Evolutionary conservation across 2,329 filamentous ascomycete genomes (phyloP).

Genomic region (Hypoxylon sp.): DNA sequence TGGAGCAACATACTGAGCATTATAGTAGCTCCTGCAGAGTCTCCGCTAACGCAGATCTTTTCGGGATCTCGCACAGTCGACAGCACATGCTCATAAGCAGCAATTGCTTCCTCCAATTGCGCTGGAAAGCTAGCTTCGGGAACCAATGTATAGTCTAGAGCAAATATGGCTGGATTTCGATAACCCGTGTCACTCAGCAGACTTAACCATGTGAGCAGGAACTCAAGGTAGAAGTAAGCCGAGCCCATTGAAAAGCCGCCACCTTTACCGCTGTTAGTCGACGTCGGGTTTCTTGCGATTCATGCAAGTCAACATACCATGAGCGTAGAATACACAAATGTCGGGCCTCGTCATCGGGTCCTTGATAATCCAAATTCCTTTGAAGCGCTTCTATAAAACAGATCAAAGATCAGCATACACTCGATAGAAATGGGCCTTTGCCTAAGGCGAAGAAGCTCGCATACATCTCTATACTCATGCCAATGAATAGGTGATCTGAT

Average conservation of each 20-base stretch:
- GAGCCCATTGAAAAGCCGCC: conserved; percentile 89
- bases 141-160: conserved; percentile 83
- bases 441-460: conserved; percentile 35
- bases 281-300: background rate
- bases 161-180: conserved; percentile 81
- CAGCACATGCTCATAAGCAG: conserved; percentile 78
- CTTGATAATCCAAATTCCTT: conserved; percentile 77
- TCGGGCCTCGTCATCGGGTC: conserved; percentile 74
- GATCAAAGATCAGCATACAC: conserved; percentile 35
- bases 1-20: conserved; percentile 79
- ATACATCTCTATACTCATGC: conserved; percentile 66
- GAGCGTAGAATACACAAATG: conserved; percentile 84
- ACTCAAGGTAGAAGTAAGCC: conserved; percentile 86
- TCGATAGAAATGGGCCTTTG: background rate
- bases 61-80: conserved; percentile 68
- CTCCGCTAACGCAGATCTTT: conserved; percentile 78
- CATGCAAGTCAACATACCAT: conserved; percentile 68
- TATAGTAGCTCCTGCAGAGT: conserved; percentile 83
- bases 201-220: conserved; percentile 78
- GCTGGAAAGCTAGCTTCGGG: conserved; percentile 79
- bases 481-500: conserved; percentile 72
- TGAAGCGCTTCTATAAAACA: conserved; percentile 59
- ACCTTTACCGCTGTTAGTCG: conserved; percentile 59
- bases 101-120: conserved; percentile 77
- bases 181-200: conserved; percentile 75